Percentiles rank a stretch among this genome's conserved stretches.
These are phyloP conservation scores for Camillea tinctor DNA, from an alignment of 2,329 filamentous ascomycete genomes.

Conservation along the genomic window DNA sequence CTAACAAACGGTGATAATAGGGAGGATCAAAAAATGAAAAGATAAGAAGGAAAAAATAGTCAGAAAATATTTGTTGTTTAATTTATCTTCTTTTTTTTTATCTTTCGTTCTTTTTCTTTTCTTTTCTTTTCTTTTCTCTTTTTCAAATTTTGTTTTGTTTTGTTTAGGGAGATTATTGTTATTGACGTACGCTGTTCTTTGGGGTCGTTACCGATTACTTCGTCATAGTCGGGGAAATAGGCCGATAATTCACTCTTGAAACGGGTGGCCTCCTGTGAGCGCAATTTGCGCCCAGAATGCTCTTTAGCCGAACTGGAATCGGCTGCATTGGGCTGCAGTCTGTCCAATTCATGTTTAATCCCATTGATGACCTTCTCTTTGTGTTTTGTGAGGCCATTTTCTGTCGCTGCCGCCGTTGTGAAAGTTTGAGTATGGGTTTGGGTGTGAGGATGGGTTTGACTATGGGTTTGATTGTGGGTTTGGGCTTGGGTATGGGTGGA, in stretches of 20 bases:
- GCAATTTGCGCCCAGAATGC: conserved; percentile 72
- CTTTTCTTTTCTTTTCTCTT: too few species aligned
- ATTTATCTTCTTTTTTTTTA: too few species aligned
- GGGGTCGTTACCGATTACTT: conserved; percentile 82
- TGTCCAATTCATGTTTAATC: conserved; percentile 59
- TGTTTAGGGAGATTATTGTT: not conserved
- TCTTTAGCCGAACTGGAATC: conserved; percentile 43
- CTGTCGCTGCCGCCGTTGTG: conserved; percentile 26
- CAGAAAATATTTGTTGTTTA: too few species aligned
- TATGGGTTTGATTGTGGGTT: conserved; percentile 16
- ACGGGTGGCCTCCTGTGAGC: conserved; percentile 80
- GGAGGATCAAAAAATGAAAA: too few species aligned
- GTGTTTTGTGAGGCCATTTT: conserved; percentile 44
- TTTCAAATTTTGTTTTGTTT: too few species aligned
- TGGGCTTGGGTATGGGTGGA: conserved; percentile 23
- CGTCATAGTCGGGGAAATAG: conserved; percentile 94
- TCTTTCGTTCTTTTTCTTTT: too few species aligned
- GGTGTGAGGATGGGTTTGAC: conserved; percentile 17
- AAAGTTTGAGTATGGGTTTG: conserved; percentile 15
- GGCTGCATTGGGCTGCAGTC: conserved; percentile 48
- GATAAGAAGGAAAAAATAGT: too few species aligned
- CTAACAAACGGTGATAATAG: conserved; percentile 7
- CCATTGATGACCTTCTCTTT: conserved; percentile 61
- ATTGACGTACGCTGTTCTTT: conserved; percentile 69
- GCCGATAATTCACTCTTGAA: conserved; percentile 88